These are phyloP conservation scores for Botrytis hyacinthi DNA, from an alignment of 2,329 filamentous ascomycete species.

Conservation along the genomic window DNA sequence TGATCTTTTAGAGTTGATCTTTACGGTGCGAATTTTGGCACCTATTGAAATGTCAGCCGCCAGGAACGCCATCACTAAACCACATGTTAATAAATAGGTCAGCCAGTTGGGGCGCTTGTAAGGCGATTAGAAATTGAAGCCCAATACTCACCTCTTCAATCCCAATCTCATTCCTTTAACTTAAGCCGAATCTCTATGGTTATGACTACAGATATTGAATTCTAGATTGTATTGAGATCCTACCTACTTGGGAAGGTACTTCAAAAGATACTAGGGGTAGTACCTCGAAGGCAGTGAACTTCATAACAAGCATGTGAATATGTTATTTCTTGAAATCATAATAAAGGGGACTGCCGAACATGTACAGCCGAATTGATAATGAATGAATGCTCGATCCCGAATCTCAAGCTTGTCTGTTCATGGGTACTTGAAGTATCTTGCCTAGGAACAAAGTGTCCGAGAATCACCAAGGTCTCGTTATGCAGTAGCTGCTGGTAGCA, in stretches of 20 bases:
- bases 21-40: background rate
- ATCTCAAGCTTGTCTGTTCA: background rate
- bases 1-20: background rate
- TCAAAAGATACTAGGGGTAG: background rate
- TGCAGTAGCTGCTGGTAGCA: background rate
- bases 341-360: background rate
- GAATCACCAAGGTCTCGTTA: background rate
- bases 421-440: background rate
- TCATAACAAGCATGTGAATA: constrained; percentile 1
- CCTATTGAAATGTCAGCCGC: background rate
- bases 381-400: background rate
- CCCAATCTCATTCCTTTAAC: background rate
- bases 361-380: background rate
- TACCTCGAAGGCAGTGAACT: background rate
- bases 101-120: background rate
- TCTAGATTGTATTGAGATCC: constrained; percentile 1
- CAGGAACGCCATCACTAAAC: background rate
- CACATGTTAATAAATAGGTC: background rate
- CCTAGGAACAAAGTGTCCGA: background rate
- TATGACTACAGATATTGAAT: background rate
- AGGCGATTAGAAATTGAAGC: background rate
- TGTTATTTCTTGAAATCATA: background rate
- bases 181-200: background rate
- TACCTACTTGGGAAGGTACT: constrained; percentile 14
- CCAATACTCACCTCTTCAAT: background rate